Evolutionary conservation across 1,284 basidiomycete genomes (phyloP).

Genomic region (Pseudozyma thailandica): DNA sequence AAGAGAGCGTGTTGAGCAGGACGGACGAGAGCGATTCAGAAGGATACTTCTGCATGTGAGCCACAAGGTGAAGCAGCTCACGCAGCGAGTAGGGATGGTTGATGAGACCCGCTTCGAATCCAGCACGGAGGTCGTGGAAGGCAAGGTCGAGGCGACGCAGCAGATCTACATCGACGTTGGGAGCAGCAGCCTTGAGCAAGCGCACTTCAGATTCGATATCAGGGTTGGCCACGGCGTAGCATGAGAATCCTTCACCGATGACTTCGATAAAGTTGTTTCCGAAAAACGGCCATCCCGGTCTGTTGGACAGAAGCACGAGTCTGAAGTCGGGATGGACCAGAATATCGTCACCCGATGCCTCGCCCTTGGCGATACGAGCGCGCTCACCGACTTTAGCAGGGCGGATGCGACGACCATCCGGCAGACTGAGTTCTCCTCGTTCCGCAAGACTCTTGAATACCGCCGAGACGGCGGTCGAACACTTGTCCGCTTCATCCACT

Average conservation of each 20-base stretch:
- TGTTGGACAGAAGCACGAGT: slow-evolving; percentile 68
- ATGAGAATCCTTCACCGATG: slow-evolving; percentile 67
- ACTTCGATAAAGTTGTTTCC: slow-evolving; percentile 67
- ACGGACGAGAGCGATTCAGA: slow-evolving; percentile 65
- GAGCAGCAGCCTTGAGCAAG: slow-evolving; percentile 66
- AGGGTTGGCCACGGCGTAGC: slow-evolving; percentile 67
- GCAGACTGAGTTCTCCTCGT: slow-evolving; percentile 67
- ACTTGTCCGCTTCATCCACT: slow-evolving; percentile 69
- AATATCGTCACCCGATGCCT: slow-evolving; percentile 41
- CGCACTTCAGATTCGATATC: slow-evolving; percentile 66
- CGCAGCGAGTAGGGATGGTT: slow-evolving; percentile 68
- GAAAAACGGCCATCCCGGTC: slow-evolving; percentile 67
- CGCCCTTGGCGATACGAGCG: slow-evolving; percentile 1
- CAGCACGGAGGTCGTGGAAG: slow-evolving; percentile 67
- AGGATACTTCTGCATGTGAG: slow-evolving; percentile 67
- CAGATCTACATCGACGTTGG: slow-evolving; percentile 53
- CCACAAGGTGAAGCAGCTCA: slow-evolving; percentile 68
- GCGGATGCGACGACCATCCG: slow-evolving; percentile 66
- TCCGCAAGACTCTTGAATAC: slow-evolving; percentile 68
- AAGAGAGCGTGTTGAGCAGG: slow-evolving; percentile 68
- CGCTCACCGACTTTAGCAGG: slow-evolving; percentile 27
- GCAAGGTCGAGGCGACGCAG: slow-evolving; percentile 65
- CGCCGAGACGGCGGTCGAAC: slow-evolving; percentile 67
- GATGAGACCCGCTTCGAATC: slow-evolving; percentile 65
- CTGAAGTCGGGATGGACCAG: slow-evolving; percentile 67